Percentiles rank a stretch among this genome's conserved stretches.
Conservation (phyloP, 805 yeast species). For the Saccharomycodes ludwigii region DNA sequence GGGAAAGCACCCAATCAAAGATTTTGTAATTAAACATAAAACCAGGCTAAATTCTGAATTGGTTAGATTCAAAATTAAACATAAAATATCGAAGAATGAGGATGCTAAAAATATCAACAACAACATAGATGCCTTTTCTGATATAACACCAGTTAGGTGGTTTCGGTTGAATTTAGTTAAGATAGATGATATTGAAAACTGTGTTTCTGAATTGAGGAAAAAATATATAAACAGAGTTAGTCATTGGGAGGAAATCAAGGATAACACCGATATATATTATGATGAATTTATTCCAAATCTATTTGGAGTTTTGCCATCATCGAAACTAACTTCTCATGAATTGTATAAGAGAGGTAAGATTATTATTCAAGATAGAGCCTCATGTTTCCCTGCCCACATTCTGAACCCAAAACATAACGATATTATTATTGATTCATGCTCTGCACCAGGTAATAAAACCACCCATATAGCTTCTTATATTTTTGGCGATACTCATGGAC, state of each 20-base stretch:
- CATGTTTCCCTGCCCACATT: slow-evolving; percentile 90
- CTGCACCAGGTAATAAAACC: slow-evolving; percentile 98
- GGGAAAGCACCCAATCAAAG: slow-evolving; percentile 81
- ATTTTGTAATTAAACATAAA: slow-evolving; percentile 63
- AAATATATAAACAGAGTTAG: slow-evolving; percentile 33
- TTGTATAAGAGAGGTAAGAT: slow-evolving; percentile 65
- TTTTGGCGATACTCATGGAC: slow-evolving; percentile 15
- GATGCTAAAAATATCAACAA: slow-evolving; percentile 21
- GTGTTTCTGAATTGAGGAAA: slow-evolving; percentile 15
- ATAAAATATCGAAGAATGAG: slow-evolving; percentile 49
- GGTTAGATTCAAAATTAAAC: slow-evolving; percentile 61
- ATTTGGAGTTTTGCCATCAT: slow-evolving; percentile 73
- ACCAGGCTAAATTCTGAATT: slow-evolving; percentile 76
- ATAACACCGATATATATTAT: slow-evolving; percentile 48
- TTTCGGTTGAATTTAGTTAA: slow-evolving; percentile 59
- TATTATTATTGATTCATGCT: slow-evolving; percentile 79
- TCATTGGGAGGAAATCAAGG: slow-evolving; percentile 28
- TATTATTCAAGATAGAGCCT: slow-evolving; percentile 91
- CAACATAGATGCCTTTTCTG: slow-evolving; percentile 13
- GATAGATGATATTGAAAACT: slow-evolving; percentile 22
- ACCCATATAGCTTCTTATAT: slow-evolving; percentile 75
- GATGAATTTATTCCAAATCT: slow-evolving; percentile 68
- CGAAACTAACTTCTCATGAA: slow-evolving; percentile 51
- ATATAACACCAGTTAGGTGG: slow-evolving; percentile 71
- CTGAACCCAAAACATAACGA: slow-evolving; percentile 50